Evolutionary conservation across 345 rosid species (phyloP), one percentile per base, ranked within the genome.

Genomic region (Salix suchowensis): DNA sequence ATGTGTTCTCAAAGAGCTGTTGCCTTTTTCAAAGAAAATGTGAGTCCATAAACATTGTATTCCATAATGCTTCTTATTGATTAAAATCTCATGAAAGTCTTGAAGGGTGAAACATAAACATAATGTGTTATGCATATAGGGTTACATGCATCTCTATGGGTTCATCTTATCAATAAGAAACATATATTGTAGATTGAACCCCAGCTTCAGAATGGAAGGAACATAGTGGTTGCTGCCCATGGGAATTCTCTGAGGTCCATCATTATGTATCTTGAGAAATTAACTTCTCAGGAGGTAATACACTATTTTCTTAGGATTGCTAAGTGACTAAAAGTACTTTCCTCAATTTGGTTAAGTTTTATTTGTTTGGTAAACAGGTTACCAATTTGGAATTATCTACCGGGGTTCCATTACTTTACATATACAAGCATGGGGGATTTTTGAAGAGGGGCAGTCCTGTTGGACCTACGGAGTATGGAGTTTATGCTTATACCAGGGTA

Each of bases 1-100:
- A 96, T 96, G 97, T 96, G 99, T 68, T 98, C 99, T 74, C 79
- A 89, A 80, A 89, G 98, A 86, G 99, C 98, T 65, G 98, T 90
- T 64, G 86, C 92, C 69, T 90, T 86, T 81, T 86, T 86, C 74
- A 82, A 28, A 81, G 91, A 91, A 37, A 74, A 87, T 76, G 93
- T 86, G 82, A 42, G 76, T 46, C 50, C 50, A 46, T 46, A 12
- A 14, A 46, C 50, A 46, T 14, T 46, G 16, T 46, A 12, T 46
- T 13, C 50, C 69, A 61, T 58, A 52, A 15, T 74, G 65, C 40
- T 71, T 69, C 54, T 50, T 58, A 39, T 64, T 71, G 76, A 71
- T 54, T 18, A 19, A 40, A 70, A 39, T 39, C 37, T 58, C 65
- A 12, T 67, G 50, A 14, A 15, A 46, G 50, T 1, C 50, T 46